Evolutionary conservation across 192 early-diverging fungal genomes (phyloP).

Genomic region (Spizellomyces punctatus): DNA sequence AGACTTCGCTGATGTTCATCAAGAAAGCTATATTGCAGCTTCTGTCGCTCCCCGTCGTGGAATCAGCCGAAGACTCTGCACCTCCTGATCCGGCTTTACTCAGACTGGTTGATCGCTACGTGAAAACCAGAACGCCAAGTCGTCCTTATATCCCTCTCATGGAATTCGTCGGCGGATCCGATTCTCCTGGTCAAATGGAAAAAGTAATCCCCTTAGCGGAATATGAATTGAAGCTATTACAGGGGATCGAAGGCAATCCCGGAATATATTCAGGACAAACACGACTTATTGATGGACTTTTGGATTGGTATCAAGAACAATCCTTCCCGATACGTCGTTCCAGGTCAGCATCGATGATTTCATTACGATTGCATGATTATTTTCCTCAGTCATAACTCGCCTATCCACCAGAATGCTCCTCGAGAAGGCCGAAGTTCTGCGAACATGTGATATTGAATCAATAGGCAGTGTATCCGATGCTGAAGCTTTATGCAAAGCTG

Average conservation of each 20-base stretch:
- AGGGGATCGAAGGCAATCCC: constrained; percentile 2
- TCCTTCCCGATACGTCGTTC: constrained; percentile 34
- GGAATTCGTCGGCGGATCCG: not conserved
- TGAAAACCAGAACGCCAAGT: not conserved
- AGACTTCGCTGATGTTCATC: not conserved
- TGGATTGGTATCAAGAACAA: constrained; percentile 27
- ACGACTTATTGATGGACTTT: constrained; percentile 35
- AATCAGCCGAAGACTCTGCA: too few species aligned
- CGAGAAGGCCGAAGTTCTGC: constrained; percentile 2
- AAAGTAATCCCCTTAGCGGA: not conserved
- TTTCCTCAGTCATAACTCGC: too few species aligned
- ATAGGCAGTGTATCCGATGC: too few species aligned
- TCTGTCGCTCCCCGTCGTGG: too few species aligned
- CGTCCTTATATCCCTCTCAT: not conserved
- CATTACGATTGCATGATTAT: too few species aligned
- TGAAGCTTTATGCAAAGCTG: constrained; percentile 11
- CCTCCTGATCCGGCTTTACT: not conserved
- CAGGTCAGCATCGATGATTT: too few species aligned
- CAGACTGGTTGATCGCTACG: constrained; percentile 1
- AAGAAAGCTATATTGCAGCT: too few species aligned
- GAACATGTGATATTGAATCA: too few species aligned
- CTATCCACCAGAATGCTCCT: constrained; percentile 31
- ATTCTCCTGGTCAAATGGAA: too few species aligned
- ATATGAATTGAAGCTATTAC: constrained; percentile 8
- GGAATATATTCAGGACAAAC: not conserved